These are phyloP conservation scores for Aspergillus calidoustus DNA, from an alignment of 2,329 filamentous ascomycete genomes.

Conservation along the genomic window DNA sequence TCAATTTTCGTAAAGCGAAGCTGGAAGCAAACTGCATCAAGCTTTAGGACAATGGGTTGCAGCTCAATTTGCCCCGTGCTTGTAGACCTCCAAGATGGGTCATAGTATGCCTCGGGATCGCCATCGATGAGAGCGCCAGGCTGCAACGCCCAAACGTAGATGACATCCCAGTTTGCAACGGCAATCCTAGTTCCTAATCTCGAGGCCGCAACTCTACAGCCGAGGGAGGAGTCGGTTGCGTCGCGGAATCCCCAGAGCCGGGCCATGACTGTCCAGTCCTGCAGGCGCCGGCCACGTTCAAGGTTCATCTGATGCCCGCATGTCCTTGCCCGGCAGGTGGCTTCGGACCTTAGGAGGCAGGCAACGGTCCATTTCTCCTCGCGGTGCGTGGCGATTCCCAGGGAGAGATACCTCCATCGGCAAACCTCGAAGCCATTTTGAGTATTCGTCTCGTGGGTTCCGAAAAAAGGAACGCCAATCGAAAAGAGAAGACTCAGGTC, in stretches of 20 bases:
- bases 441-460: constrained; percentile 35
- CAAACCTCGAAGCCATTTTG: constrained; percentile 28
- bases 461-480: constrained; percentile 47
- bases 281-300: constrained; percentile 46
- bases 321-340: constrained; percentile 28
- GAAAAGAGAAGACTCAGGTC: constrained; percentile 37
- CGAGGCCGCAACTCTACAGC: constrained; percentile 45
- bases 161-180: constrained; percentile 47
- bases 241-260: constrained; percentile 42
- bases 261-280: constrained; percentile 42
- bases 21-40: constrained; percentile 46
- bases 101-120: constrained; percentile 38
- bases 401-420: constrained; percentile 46
- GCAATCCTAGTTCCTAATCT: constrained; percentile 44
- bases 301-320: constrained; percentile 44
- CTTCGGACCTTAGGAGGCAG: constrained; percentile 43
- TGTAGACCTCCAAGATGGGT: constrained; percentile 29
- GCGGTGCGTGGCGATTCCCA: constrained; percentile 43
- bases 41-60: constrained; percentile 37
- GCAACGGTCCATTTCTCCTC: constrained; percentile 41
- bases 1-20: constrained; percentile 40
- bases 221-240: constrained; percentile 42
- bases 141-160: constrained; percentile 48
- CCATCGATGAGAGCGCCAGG: constrained; percentile 43
- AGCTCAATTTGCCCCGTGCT: constrained; percentile 33